Percentiles rank a stretch among this genome's conserved stretches.
These are phyloP conservation scores for Monosporascus sp. DNA, from an alignment of 2,329 filamentous ascomycete genomes.

Conservation along the genomic window DNA sequence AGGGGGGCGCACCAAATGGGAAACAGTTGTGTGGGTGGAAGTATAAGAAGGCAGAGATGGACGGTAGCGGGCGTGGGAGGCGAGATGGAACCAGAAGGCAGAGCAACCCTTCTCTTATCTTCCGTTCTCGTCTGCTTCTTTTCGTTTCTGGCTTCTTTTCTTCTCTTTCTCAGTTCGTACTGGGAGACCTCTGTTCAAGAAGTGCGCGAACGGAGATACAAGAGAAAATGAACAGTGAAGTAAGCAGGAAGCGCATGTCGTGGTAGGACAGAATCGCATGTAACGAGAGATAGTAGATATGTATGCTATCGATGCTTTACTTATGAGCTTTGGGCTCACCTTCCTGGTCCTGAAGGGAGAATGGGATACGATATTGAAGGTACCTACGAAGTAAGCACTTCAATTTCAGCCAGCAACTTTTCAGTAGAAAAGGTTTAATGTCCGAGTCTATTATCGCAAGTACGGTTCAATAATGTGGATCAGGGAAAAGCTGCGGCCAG, in stretches of 20 bases:
- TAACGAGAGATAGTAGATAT: background rate
- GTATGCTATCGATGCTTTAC: background rate
- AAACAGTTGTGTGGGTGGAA: slow-evolving; percentile 5
- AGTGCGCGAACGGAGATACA: background rate
- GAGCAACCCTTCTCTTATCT: background rate
- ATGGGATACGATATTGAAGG: background rate
- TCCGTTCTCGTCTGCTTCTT: background rate
- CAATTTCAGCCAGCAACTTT: too few species aligned
- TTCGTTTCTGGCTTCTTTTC: background rate
- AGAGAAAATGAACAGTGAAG: background rate
- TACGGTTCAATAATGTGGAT: too few species aligned
- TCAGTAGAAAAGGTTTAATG: too few species aligned
- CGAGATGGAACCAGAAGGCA: background rate
- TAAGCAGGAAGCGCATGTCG: too few species aligned
- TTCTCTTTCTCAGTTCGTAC: background rate
- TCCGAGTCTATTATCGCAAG: too few species aligned
- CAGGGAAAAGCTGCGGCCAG: too few species aligned
- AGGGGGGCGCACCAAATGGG: slow-evolving; percentile 16
- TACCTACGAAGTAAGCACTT: too few species aligned
- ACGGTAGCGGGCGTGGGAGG: background rate
- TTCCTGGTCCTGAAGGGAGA: background rate
- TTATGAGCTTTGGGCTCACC: slow-evolving; percentile 1
- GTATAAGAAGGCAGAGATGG: background rate
- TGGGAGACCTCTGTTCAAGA: background rate
- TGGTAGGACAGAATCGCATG: background rate